phyloP scores from a whole-genome alignment of 306 rosid species.

The Glycine latifolia region DNA sequence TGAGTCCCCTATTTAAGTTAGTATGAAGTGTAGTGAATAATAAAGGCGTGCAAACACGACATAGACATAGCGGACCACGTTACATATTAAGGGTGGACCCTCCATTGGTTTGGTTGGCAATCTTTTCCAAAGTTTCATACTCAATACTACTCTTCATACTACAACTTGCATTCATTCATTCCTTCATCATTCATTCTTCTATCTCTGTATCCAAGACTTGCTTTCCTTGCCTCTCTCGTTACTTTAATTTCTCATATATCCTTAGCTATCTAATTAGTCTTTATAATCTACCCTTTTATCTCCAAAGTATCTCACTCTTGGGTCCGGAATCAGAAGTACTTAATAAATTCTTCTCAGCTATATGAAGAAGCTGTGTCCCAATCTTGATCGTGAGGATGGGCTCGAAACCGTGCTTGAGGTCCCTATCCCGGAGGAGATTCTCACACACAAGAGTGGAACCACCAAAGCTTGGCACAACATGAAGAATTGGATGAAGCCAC shows the following conservation, averaged over 20 bases:
- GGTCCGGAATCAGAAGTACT: background rate
- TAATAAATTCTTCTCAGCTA: background rate
- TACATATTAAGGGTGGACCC: constrained; percentile 52
- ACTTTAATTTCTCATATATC: background rate
- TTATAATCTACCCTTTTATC: background rate
- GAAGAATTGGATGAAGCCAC: constrained; percentile 80
- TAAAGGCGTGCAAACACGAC: constrained; percentile 97
- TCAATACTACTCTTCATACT: background rate
- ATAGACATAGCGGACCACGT: constrained; percentile 76
- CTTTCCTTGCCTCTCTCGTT: background rate
- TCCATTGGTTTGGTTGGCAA: constrained; percentile 60
- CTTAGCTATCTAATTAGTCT: background rate
- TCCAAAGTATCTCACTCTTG: background rate
- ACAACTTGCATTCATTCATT: constrained; percentile 16
- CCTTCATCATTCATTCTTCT: background rate
- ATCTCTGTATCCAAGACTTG: constrained; percentile 47
- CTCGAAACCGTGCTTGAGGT: constrained; percentile 98
- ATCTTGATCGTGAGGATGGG: constrained; percentile 86
- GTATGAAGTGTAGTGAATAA: constrained; percentile 24
- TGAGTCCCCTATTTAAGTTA: constrained; percentile 27
- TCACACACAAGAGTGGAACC: constrained; percentile 55
- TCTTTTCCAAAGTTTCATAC: constrained; percentile 46
- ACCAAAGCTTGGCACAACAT: constrained; percentile 76
- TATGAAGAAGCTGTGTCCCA: constrained; percentile 94
- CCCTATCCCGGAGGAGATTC: constrained; percentile 89